phyloP scores from a whole-genome alignment of 192 early-diverging fungal genomes.

The Backusella morwellensis region DNA sequence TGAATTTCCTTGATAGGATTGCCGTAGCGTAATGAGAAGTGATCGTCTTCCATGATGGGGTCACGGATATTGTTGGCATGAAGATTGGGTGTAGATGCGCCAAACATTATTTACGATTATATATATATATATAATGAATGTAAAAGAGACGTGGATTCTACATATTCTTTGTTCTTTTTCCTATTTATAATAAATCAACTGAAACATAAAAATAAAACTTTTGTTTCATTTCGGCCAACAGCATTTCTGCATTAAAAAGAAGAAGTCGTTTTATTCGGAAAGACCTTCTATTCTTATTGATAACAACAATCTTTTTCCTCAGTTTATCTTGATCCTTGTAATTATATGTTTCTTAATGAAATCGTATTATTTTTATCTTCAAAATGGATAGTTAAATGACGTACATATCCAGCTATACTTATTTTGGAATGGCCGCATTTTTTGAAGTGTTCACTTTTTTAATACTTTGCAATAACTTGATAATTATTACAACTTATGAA shows the following conservation, averaged over 20 bases:
- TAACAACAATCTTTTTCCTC: not conserved
- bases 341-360: not conserved
- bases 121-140: not conserved
- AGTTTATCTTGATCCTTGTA: not conserved
- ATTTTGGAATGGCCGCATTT: not conserved
- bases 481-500: not conserved
- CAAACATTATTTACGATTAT: not conserved
- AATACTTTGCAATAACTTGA: not conserved
- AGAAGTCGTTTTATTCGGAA: not conserved
- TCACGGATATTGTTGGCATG: constrained; percentile 8
- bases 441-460: not conserved
- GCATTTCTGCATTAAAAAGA: not conserved
- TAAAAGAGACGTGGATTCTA: not conserved
- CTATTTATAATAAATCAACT: not conserved
- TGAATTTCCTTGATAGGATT: constrained; percentile 27
- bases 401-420: not conserved
- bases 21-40: constrained; percentile 22
- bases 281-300: not conserved
- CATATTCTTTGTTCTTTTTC: not conserved
- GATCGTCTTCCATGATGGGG: constrained; percentile 23
- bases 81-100: not conserved
- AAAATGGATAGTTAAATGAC: not conserved
- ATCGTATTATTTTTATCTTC: not conserved
- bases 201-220: constrained; percentile 1
- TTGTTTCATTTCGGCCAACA: not conserved